phyloP scores from a whole-genome alignment of 306 rosid genomes.

The Cucurbita maxima region DNA sequence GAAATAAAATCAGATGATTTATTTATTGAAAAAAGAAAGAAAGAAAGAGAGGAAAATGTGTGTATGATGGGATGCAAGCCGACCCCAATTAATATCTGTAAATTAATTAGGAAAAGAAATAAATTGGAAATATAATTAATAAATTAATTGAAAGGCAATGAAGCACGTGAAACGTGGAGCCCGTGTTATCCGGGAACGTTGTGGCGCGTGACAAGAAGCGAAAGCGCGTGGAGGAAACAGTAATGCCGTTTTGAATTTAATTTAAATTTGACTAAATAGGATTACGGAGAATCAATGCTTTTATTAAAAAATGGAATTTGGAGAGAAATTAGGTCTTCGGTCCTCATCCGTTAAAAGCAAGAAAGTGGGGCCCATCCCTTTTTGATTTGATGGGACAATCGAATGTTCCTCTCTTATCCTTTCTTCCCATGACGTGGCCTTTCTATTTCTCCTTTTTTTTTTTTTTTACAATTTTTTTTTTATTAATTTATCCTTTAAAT shows the following conservation, averaged over 20 bases:
- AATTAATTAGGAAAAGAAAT: not conserved
- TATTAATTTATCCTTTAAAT: no score
- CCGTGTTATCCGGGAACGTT: not conserved
- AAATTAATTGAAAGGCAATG: not conserved
- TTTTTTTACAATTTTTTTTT: no score
- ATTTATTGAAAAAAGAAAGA: no score
- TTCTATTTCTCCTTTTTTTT: no score
- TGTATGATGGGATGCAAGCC: not conserved
- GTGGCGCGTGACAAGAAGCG: not conserved
- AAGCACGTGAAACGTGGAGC: not conserved
- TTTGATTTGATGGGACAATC: slow-evolving; percentile 6
- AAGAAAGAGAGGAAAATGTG: not conserved
- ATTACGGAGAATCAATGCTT: not conserved
- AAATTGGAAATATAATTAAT: not conserved
- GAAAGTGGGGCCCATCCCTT: not conserved
- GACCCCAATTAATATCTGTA: not conserved
- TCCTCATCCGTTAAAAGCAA: slow-evolving; percentile 3
- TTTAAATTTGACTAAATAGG: not conserved
- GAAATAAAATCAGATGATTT: no score
- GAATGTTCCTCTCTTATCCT: slow-evolving; percentile 8
- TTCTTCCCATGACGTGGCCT: not conserved
- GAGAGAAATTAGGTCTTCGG: not conserved
- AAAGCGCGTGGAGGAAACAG: not conserved
- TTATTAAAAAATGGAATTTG: not conserved
- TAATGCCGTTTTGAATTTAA: not conserved